phyloP scores from a whole-genome alignment of 202 grass and related monocot species.

The Digitaria exilis region DNA sequence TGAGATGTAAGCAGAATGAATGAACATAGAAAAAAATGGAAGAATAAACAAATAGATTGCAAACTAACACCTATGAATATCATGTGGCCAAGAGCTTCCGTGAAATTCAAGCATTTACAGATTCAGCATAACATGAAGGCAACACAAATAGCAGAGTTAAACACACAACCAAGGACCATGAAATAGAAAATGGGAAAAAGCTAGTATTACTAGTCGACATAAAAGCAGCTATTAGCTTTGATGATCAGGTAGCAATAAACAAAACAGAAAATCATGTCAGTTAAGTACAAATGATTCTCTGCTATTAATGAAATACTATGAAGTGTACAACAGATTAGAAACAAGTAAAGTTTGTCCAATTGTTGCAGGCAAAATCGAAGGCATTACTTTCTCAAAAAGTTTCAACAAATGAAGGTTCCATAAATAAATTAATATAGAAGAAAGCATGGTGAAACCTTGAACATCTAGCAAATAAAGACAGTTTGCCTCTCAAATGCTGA shows the following conservation, averaged over 20 bases:
- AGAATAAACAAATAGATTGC: constrained; percentile 4
- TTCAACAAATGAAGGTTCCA: neutral
- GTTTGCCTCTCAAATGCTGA: constrained; percentile 10
- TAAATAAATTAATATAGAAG: neutral
- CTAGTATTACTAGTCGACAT: constrained; percentile 10
- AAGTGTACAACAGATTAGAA: neutral
- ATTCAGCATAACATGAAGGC: neutral
- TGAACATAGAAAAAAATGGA: constrained; percentile 3
- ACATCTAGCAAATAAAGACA: constrained; percentile 15
- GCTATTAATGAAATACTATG: neutral
- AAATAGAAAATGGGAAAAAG: neutral
- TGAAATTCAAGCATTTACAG: neutral
- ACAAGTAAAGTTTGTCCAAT: neutral
- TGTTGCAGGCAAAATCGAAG: neutral
- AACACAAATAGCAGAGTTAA: neutral
- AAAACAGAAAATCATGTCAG: neutral
- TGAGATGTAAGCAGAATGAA: constrained; percentile 20
- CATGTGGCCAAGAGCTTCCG: neutral
- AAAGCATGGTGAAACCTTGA: neutral
- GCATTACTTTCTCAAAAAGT: too few relatives aligned
- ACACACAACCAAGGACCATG: constrained; percentile 9
- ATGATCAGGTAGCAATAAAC: constrained; percentile 12
- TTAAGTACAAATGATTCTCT: constrained; percentile 2
- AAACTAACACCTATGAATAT: constrained; percentile 2
- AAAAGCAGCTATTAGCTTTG: neutral